A percentile compares a stretch with the other conserved stretches of the same genome.
Conservation (phyloP, 2,329 filamentous ascomycete genomes). For the Geosmithia flava region DNA sequence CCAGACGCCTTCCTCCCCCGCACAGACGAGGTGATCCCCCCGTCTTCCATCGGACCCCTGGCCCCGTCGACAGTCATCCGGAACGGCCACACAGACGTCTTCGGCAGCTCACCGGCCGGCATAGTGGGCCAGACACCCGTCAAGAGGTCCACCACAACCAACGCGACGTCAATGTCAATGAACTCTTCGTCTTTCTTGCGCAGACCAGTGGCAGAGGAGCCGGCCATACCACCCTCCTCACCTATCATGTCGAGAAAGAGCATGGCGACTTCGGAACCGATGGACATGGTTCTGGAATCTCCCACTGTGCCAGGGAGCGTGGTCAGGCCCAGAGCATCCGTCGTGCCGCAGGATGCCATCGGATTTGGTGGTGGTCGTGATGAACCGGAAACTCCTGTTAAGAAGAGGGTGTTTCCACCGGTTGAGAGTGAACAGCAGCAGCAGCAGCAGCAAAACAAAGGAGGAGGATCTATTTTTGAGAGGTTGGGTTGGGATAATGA, state of each 20-base stretch:
- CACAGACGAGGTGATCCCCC: constrained; percentile 19
- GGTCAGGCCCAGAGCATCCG: constrained; percentile 7
- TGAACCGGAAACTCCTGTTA: constrained; percentile 25
- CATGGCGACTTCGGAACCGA: constrained; percentile 1
- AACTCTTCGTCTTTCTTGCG: too few relatives aligned
- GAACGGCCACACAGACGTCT: constrained; percentile 5
- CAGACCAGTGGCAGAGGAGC: constrained; percentile 11
- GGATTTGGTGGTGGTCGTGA: constrained; percentile 9
- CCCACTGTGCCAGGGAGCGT: constrained; percentile 4
- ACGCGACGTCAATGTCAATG: too few relatives aligned
- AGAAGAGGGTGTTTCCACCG: constrained; percentile 13
- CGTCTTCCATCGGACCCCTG: constrained; percentile 22
- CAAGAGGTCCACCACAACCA: constrained; percentile 7
- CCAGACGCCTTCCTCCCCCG: constrained; percentile 8
- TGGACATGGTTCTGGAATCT: constrained; percentile 4
- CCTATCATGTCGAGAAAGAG: constrained; percentile 17
- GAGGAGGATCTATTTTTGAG: constrained; percentile 33
- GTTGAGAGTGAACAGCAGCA: constrained; percentile 6
- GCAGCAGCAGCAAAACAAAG: constrained; percentile 2
- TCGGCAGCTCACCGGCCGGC: constrained; percentile 2
- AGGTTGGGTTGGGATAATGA: constrained; percentile 47
- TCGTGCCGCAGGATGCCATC: constrained; percentile 6
- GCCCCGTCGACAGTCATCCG: constrained; percentile 17
- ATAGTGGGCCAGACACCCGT: constrained; percentile 4
- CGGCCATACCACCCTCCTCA: constrained; percentile 21